A percentile compares a stretch with the other conserved stretches of the same genome.
These are phyloP conservation scores for Alternaria metachromatica DNA, from an alignment of 2,329 filamentous ascomycete genomes.

Conservation along the genomic window DNA sequence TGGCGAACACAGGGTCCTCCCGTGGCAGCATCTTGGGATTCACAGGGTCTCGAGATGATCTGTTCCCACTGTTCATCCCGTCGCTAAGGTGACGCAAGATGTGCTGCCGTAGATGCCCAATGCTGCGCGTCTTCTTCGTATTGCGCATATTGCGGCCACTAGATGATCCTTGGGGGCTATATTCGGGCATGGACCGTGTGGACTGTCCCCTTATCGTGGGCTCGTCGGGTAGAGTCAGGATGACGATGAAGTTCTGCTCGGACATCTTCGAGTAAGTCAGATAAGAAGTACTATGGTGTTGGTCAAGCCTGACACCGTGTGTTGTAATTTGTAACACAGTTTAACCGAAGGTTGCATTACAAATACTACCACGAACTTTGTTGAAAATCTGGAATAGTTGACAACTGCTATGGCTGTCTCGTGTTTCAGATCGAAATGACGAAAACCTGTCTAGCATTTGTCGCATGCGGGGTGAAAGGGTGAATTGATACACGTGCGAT, in stretches of 20 bases:
- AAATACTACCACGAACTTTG: not conserved
- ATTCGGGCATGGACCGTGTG: constrained; percentile 5
- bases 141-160: constrained; percentile 1
- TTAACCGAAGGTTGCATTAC: not conserved
- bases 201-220: not conserved
- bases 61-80: constrained; percentile 2
- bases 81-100: constrained; percentile 5
- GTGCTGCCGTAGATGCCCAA: constrained; percentile 10
- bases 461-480: not conserved
- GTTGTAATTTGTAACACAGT: not conserved
- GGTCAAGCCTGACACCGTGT: not conserved
- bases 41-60: constrained; percentile 9
- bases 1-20: not conserved
- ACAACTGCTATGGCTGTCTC: not conserved
- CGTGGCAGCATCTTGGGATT: not conserved
- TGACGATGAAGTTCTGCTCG: not conserved
- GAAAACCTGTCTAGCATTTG: too few relatives aligned
- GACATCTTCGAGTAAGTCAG: not conserved
- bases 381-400: not conserved
- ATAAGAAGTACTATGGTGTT: not conserved
- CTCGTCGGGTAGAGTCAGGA: not conserved
- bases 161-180: constrained; percentile 2
- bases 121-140: constrained; percentile 6
- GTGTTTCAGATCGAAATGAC: not conserved
- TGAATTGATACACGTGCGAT: not conserved